Conservation (phyloP, 345 rosid genomes). For the Lepidium aucheri region DNA sequence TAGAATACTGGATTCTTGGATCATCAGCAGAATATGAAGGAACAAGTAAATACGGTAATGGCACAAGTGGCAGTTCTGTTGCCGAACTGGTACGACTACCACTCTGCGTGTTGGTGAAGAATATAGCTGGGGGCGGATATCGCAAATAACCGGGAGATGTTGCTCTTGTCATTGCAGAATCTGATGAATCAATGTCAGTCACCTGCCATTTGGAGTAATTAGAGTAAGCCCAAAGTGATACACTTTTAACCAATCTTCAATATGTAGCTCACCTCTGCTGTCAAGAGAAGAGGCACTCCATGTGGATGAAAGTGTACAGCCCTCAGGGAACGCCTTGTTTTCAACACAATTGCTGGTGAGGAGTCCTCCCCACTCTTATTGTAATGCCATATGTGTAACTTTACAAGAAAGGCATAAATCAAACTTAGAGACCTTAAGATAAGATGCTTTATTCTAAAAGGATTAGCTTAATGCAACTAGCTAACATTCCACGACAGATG, state of each 20-base stretch:
- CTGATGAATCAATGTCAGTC: constrained; percentile 81
- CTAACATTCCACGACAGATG: neutral
- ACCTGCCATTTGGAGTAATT: constrained; percentile 64
- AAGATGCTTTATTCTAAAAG: neutral
- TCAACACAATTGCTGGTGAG: constrained; percentile 56
- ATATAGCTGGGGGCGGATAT: constrained; percentile 69
- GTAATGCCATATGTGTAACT: constrained; percentile 74
- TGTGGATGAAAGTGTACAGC: constrained; percentile 87
- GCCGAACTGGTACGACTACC: constrained; percentile 37
- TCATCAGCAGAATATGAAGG: constrained; percentile 47
- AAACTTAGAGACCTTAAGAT: constrained; percentile 7
- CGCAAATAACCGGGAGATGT: constrained; percentile 63
- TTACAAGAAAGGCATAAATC: constrained; percentile 9
- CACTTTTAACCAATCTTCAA: constrained; percentile 17
- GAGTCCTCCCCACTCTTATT: constrained; percentile 53
- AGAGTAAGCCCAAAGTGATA: constrained; percentile 35
- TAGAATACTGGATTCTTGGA: constrained; percentile 33
- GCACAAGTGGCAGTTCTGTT: constrained; percentile 48
- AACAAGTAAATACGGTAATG: constrained; percentile 43
- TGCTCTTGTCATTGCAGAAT: constrained; percentile 61
- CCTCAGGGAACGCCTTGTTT: constrained; percentile 70
- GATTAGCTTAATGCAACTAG: neutral
- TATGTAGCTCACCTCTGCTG: constrained; percentile 62
- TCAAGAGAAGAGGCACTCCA: constrained; percentile 72
- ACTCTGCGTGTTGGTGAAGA: constrained; percentile 49